These are phyloP conservation scores for Hebeloma cylindrosporum DNA, from an alignment of 768 basidiomycete species.

Conservation along the genomic window DNA sequence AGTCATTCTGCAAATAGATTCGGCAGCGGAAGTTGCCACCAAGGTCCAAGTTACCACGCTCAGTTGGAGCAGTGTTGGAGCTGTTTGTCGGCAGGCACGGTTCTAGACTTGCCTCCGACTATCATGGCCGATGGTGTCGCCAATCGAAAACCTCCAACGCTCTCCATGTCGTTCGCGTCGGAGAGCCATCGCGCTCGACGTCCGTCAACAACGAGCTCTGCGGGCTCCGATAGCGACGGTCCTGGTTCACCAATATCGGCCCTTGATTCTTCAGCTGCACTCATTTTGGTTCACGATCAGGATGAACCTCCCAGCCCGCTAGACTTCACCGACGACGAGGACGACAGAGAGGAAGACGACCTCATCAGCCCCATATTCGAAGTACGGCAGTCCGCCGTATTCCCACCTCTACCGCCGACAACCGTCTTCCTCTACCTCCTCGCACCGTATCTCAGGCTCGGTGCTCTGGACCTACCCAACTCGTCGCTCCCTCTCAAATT, in stretches of 20 bases:
- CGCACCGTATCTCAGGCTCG: constrained; percentile 67
- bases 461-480: constrained; percentile 62
- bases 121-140: constrained; percentile 16
- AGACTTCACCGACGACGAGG: constrained; percentile 35
- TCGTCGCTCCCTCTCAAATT: constrained; percentile 47
- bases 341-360: constrained; percentile 44
- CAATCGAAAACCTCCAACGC: constrained; percentile 16
- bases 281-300: constrained; percentile 62
- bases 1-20: no score
- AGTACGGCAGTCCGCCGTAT: constrained; percentile 35
- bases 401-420: constrained; percentile 56
- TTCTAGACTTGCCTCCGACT: constrained; percentile 17
- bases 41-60: no score
- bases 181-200: constrained; percentile 14
- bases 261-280: constrained; percentile 48
- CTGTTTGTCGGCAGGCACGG: no score
- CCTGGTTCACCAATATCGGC: constrained; percentile 28
- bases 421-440: constrained; percentile 69
- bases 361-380: constrained; percentile 47
- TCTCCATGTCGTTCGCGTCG: constrained; percentile 14
- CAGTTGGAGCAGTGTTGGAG: no score
- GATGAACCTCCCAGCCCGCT: constrained; percentile 46
- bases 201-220: constrained; percentile 24
- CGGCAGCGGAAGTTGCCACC: no score
- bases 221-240: constrained; percentile 25